A percentile compares a stretch with the other conserved stretches of the same genome.
These are phyloP conservation scores for Funneliformis caledonium DNA, from an alignment of 371 early-diverging fungal genomes.

Conservation along the genomic window DNA sequence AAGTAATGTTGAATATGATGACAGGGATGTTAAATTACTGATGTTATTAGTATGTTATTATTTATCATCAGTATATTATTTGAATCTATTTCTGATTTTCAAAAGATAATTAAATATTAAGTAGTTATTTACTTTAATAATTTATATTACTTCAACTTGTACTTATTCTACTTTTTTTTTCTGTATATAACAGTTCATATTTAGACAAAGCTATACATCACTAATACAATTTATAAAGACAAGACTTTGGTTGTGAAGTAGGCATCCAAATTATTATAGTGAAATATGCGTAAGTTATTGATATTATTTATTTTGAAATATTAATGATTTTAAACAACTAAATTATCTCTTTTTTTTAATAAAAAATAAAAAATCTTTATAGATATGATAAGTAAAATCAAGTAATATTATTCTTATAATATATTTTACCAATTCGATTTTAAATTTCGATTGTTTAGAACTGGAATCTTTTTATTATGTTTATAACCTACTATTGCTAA, in stretches of 20 bases:
- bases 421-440: not conserved
- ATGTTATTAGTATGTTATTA: conserved; percentile 28
- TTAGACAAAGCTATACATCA: not conserved
- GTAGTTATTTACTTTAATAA: not conserved
- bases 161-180: not conserved
- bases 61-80: conserved; percentile 21
- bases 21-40: conserved; percentile 25
- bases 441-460: conserved; percentile 6
- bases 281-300: conserved; percentile 33
- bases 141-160: not conserved
- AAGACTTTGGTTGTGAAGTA: conserved; percentile 39
- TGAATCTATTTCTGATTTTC: conserved; percentile 35
- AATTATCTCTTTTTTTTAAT: not conserved
- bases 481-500: conserved; percentile 6
- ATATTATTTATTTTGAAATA: not conserved
- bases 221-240: conserved; percentile 12
- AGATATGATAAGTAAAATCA: not conserved
- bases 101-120: conserved; percentile 13
- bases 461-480: conserved; percentile 34
- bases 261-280: conserved; percentile 42
- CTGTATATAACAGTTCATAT: conserved; percentile 2
- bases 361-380: not conserved
- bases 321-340: not conserved
- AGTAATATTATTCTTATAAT: not conserved
- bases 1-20: not conserved